Evolutionary conservation across 345 rosid species (phyloP), one percentile per base, ranked within the genome.

Genomic region (Citrus cavaleriei): DNA sequence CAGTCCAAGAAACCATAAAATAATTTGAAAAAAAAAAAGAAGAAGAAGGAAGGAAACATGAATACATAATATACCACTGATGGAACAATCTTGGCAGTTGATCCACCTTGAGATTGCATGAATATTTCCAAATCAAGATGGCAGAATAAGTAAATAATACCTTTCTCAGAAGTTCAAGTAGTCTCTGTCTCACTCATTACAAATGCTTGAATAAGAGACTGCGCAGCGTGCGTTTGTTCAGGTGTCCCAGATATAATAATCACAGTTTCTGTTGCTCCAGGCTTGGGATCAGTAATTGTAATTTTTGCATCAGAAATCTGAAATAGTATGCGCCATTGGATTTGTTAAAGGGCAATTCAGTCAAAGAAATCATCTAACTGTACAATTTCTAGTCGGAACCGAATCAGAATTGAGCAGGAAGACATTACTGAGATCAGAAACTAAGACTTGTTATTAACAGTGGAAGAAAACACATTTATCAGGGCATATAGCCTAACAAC

Each of bases 141-240:
- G 34, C 5, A 16, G 16, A 37, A 40, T 66, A 64, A 32, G 16
- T 54, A 22, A 42, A 40, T 0, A 74, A 13, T 75, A 67, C 79
- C 84, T 76, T 32, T 27, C 16, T 37, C 16, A 73, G 28, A 78
- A 35, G 73, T 63, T 86, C 85, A 86, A 74, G 78, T 42, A 32
- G 88, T 70, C 77, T 91, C 88, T 24, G 84, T 83, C 79, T 93
- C 97, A 69, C 90, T 87, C 88, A 90, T 83, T 7, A 93, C 97
- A 78, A 92, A 93, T 55, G 97, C 93, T 81, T 91, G 97, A 84
- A 93, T 90, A 68, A 93, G 93, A 85, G 90, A 84, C 82, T 93
- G 97, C 3, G 95, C 97, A 5, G 97, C 97, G 72, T 93, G 90
- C 1, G 92, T 90, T 84, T 93, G 93, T 74, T 93, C 97, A 9